Conservation (phyloP, 306 rosid species). For the Castanopsis chinensis region DNA sequence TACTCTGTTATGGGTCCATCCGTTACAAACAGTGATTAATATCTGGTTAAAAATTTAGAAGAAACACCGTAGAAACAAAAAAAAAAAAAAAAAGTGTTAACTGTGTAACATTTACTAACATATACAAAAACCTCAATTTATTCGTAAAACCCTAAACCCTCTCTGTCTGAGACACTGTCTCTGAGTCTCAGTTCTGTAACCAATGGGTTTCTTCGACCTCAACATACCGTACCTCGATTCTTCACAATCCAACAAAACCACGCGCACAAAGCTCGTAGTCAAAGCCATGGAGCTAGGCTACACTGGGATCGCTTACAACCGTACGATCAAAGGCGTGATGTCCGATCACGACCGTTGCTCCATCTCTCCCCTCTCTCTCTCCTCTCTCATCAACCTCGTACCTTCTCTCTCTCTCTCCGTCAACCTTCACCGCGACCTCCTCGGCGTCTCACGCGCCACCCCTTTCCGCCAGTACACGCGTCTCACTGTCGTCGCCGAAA, state of each 20-base stretch:
- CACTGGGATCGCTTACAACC: conserved; percentile 86
- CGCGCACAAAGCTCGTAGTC: conserved; percentile 55
- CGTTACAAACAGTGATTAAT: too few relatives aligned
- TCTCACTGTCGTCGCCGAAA: conserved; percentile 60
- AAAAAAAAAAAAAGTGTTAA: too few relatives aligned
- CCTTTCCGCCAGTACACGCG: too few relatives aligned
- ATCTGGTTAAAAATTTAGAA: too few relatives aligned
- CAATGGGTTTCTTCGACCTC: conserved; percentile 92
- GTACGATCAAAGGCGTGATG: conserved; percentile 80
- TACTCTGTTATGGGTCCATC: too few relatives aligned
- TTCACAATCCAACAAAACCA: conserved; percentile 29
- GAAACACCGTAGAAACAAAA: too few relatives aligned
- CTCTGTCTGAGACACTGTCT: background rate
- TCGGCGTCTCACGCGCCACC: conserved; percentile 37
- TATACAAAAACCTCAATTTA: too few relatives aligned
- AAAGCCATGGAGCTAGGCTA: conserved; percentile 88
- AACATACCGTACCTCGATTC: conserved; percentile 58
- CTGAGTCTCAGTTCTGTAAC: background rate
- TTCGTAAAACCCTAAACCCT: conserved; percentile 13
- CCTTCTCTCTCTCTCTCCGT: conserved; percentile 52
- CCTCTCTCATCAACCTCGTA: conserved; percentile 27
- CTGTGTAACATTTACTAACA: too few relatives aligned
- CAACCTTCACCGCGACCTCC: conserved; percentile 68
- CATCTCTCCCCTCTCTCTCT: conserved; percentile 50
- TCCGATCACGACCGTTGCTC: conserved; percentile 84